phyloP scores from a whole-genome alignment of 257 asterid genomes.

The Penstemon barbatus region DNA sequence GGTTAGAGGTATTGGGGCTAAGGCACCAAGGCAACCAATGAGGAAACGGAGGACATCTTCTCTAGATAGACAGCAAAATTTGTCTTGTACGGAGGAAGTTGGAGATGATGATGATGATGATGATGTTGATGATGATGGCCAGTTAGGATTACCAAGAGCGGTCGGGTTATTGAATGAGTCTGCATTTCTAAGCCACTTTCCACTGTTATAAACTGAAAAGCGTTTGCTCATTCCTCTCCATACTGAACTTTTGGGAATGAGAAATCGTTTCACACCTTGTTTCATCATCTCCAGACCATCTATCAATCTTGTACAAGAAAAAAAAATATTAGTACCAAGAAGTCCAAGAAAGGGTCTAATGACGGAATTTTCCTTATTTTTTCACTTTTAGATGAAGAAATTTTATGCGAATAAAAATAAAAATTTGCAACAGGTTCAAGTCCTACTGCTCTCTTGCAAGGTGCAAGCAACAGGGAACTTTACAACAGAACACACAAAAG shows the following conservation, averaged over 20 bases:
- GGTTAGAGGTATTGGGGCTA: conserved; percentile 94
- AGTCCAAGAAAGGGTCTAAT: background rate
- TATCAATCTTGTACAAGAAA: conserved; percentile 64
- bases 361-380: background rate
- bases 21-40: conserved; percentile 95
- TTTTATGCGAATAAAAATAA: background rate
- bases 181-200: conserved; percentile 80
- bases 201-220: conserved; percentile 78
- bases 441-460: background rate
- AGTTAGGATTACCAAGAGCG: conserved; percentile 34
- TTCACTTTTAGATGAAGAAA: background rate
- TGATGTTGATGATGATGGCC: conserved; percentile 60
- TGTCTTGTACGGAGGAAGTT: conserved; percentile 55
- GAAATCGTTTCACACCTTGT: conserved; percentile 89
- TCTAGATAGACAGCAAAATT: conserved; percentile 84
- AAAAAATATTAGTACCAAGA: conserved; percentile 14
- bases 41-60: conserved; percentile 94
- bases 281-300: conserved; percentile 99
- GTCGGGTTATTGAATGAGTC: conserved; percentile 45
- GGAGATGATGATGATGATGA: conserved; percentile 67
- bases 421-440: background rate
- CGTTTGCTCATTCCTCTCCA: conserved; percentile 98
- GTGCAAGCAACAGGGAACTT: conserved; percentile 6
- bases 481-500: conserved; percentile 1
- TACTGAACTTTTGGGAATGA: conserved; percentile 81